Percentiles rank a stretch among this genome's conserved stretches.
These are phyloP conservation scores for Aspergillus saccharolyticus DNA, from an alignment of 495 filamentous ascomycete genomes.

Conservation along the genomic window DNA sequence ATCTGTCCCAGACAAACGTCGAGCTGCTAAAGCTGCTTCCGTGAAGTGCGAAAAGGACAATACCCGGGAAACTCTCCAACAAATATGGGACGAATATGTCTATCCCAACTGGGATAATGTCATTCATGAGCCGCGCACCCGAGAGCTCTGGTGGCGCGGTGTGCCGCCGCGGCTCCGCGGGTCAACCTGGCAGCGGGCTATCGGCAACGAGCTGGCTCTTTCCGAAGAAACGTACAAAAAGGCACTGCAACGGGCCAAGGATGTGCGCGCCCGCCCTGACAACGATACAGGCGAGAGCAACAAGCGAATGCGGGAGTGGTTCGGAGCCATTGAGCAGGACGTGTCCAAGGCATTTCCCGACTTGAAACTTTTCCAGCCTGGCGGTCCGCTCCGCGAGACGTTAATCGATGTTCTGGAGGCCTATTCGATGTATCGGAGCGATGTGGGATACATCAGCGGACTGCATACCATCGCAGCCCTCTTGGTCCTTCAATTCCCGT, in stretches of 20 bases:
- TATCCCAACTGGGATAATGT: conserved; percentile 78
- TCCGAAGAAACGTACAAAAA: conserved; percentile 70
- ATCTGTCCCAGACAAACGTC: conserved; percentile 39
- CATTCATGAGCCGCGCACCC: conserved; percentile 67
- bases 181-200: conserved; percentile 77
- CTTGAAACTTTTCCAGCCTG: conserved; percentile 75
- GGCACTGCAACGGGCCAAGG: conserved; percentile 69
- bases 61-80: conserved; percentile 55
- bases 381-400: conserved; percentile 67
- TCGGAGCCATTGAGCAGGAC: conserved; percentile 65
- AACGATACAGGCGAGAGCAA: conserved; percentile 44
- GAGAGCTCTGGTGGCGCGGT: conserved; percentile 93
- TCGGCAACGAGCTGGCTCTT: conserved; percentile 84
- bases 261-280: conserved; percentile 50
- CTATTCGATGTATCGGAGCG: conserved; percentile 88
- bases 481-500: conserved; percentile 77
- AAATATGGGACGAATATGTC: conserved; percentile 85
- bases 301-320: conserved; percentile 52
- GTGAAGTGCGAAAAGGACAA: conserved; percentile 60
- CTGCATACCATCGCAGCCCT: conserved; percentile 84
- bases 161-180: conserved; percentile 75
- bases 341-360: conserved; percentile 70
- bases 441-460: conserved; percentile 86
- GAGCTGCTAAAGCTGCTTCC: conserved; percentile 45
- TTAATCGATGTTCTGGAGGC: conserved; percentile 80